Evolutionary conservation across 176 grass and related monocot species (phyloP).

Genomic region (Triticum urartu): DNA sequence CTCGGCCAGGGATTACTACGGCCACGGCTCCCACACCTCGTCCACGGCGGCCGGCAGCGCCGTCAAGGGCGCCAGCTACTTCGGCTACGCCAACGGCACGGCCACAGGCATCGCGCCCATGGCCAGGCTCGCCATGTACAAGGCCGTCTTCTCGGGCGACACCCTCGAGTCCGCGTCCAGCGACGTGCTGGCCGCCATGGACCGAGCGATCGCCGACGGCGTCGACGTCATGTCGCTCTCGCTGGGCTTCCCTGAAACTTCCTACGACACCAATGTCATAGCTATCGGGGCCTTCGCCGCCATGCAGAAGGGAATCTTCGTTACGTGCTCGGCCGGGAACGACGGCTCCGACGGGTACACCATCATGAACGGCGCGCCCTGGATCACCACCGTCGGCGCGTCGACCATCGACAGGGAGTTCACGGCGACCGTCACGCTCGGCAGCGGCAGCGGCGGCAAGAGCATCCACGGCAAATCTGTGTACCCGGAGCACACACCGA

Average conservation of each 20-base stretch:
- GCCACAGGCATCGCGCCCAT: conserved; percentile 49
- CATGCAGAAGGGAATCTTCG: conserved; percentile 50
- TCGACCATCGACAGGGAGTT: conserved; percentile 57
- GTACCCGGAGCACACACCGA: conserved; percentile 28
- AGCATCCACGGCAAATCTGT: conserved; percentile 51
- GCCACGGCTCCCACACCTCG: conserved; percentile 71
- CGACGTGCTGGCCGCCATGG: conserved; percentile 74
- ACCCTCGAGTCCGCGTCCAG: conserved; percentile 39
- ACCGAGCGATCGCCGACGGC: conserved; percentile 51
- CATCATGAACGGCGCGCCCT: conserved; percentile 58
- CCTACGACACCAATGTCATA: conserved; percentile 54
- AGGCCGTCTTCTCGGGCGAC: conserved; percentile 50
- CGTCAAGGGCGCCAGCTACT: conserved; percentile 30
- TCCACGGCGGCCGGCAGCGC: conserved; percentile 59
- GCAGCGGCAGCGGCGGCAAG: conserved; percentile 1
- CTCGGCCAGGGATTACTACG: conserved; percentile 53
- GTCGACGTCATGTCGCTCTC: conserved; percentile 66
- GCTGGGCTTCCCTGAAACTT: conserved; percentile 43
- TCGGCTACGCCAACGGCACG: conserved; percentile 59
- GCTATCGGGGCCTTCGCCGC: conserved; percentile 64
- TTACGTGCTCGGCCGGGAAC: conserved; percentile 59
- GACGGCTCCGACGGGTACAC: conserved; percentile 44
- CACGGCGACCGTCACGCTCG: conserved; percentile 54
- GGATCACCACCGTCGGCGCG: conserved; percentile 74
- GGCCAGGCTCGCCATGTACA: conserved; percentile 64